Evolutionary conservation across 768 basidiomycete species (phyloP), one percentile per base, ranked within the genome.

Genomic region (Lepiota brunneoincarnata): DNA sequence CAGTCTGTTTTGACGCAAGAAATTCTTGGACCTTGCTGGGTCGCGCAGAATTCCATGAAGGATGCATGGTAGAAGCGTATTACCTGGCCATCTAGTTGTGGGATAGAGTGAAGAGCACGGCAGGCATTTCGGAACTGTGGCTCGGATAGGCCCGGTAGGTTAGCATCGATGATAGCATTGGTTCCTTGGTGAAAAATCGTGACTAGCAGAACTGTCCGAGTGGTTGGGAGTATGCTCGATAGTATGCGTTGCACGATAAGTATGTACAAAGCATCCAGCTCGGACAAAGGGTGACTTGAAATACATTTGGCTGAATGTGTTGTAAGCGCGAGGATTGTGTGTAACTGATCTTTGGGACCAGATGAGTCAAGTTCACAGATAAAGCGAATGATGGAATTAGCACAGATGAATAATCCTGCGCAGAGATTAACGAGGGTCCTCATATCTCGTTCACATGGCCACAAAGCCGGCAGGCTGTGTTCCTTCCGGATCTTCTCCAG

Each of bases 331-430:
- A 47, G 9, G 1, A 51, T 31, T 2, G 20, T 15, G 2, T 18
- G 50, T 6, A 51, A 31, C 36, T 51, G 50, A 14, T 51, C 39
- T 21, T 51, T 40, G 5, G 50, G 50, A 10, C 50, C 50, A 20
- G 23, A 20, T 11, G 50, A 51, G 17, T 51, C 35, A 1, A 5
- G 2, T 4, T 51, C 40, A 4, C 17, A 17, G 10, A 51, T 35
- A 9, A 51, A 51, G 2, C 50, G 41, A n/a, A 42, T 18, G 3
- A 51, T 15, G 4, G 50, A 42, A 14, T 39, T 26, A 6, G 31
- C 50, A 10, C 42, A 51, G 17, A 51, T 43, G 26, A 41, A 42
- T 18, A 41, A 31, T 31, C 50, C 50, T 2, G 39, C 41, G 17
- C 6, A 14, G 20, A 31, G 39, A 3, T 51, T n/a, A 9, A 51